Percentiles rank a stretch among this genome's conserved stretches.
Conservation (phyloP, 495 filamentous ascomycete genomes). For the Xanthoparmelia taractica region DNA sequence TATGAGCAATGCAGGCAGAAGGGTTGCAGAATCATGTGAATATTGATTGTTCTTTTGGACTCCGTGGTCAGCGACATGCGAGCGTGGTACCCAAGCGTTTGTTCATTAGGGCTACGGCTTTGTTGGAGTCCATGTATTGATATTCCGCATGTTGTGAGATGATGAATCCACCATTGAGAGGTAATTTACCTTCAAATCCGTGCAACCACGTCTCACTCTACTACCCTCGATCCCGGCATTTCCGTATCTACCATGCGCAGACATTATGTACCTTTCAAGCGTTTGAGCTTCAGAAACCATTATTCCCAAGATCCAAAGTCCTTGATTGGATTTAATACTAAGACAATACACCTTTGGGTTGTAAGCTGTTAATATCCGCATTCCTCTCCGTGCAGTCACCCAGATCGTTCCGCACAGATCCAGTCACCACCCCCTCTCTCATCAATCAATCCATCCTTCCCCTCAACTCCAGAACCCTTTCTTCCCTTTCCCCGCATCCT, state of each 20-base stretch:
- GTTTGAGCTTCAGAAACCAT: too few relatives aligned
- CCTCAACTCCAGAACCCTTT: constrained; percentile 48
- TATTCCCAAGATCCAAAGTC: neutral
- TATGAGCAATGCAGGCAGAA: constrained; percentile 51
- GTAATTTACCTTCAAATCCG: neutral
- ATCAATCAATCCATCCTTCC: constrained; percentile 54
- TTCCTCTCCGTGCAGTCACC: neutral
- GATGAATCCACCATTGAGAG: neutral
- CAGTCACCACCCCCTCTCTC: constrained; percentile 61
- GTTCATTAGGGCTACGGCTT: neutral
- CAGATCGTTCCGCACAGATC: neutral
- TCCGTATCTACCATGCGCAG: too few relatives aligned
- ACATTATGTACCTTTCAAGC: too few relatives aligned
- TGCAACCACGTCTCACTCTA: neutral
- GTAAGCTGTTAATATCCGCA: neutral
- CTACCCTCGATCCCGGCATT: too few relatives aligned
- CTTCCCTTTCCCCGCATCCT: constrained; percentile 67
- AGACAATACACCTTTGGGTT: neutral
- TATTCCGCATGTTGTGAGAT: neutral
- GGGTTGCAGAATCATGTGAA: constrained; percentile 47
- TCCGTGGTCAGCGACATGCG: neutral
- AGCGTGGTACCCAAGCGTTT: neutral
- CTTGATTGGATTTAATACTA: neutral
- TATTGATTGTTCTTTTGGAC: constrained; percentile 7
- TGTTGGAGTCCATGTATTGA: neutral